Base-by-base conservation (phyloP, 345 rosid genomes). In the Eucalyptus lansdowneana region DNA sequence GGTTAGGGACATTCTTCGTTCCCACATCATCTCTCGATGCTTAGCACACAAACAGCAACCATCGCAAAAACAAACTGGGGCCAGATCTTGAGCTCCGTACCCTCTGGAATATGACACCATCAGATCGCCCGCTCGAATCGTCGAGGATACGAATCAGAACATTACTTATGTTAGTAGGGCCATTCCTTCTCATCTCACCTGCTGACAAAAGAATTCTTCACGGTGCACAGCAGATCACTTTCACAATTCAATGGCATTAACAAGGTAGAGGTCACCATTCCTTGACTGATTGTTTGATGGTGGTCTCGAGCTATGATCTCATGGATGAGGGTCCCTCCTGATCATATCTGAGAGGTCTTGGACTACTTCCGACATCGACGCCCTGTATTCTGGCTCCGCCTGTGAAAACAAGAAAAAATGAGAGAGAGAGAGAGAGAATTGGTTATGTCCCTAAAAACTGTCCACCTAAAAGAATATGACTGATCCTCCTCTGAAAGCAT, bases 331-430 rank as follows among this genome's bases (percentile, higher is more conserved):
- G 91, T 96, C 98, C 91, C 96, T 93, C 89, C 95, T 89, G 87
- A 96, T 94, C 95, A 98, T 96, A 94, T 94, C 97, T 89, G 90
- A 62, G 58, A 98, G 95, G 91, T 98, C 99, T 92, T 98, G 99
- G 80, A 97, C 99, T 86, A 98, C 99, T 92, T 93, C 97, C 56
- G 99, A 96, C 99, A 98, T 96, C 62, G 69, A 93, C 9, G 99
- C 96, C 95, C 99, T 94, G 91, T 94, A 98, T 89, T 94, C 95
- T 50, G 99, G 99, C 87, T 94, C 93, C 87, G 96, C 92, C 99
- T 98, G 95, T 90, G 45, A 51, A 93, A 34, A 87, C 47, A 44
- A 90, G 25, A 22, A 83, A 65, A 88, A 7, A 81, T 86, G 81
- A 65, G 87, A 31, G 49, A 86, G 87, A 37, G 42, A 22, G 42